phyloP scores from a whole-genome alignment of 768 basidiomycete genomes.

The Cytidiella melzeri region DNA sequence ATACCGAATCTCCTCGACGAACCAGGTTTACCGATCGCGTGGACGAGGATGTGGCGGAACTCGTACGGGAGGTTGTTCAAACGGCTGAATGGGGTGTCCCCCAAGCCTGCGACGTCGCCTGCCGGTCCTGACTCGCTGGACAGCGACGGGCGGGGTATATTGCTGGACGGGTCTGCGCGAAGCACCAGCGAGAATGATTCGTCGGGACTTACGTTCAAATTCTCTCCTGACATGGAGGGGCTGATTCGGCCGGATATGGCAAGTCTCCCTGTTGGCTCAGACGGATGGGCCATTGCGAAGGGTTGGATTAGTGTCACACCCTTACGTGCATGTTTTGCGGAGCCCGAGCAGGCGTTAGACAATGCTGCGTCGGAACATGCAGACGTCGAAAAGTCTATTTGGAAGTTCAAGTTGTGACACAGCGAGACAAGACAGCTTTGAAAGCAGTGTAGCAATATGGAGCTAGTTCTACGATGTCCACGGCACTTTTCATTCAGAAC shows the following conservation, averaged over 20 bases:
- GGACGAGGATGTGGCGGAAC: slow-evolving; percentile 85
- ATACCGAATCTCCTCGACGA: slow-evolving; percentile 55
- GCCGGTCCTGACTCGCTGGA: slow-evolving; percentile 40
- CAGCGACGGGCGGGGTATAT: slow-evolving; percentile 4
- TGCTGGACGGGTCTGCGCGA: neutral
- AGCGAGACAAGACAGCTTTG: too few species aligned
- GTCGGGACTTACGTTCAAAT: slow-evolving; percentile 61
- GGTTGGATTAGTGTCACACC: slow-evolving; percentile 77
- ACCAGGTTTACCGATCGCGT: slow-evolving; percentile 60
- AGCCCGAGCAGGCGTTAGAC: slow-evolving; percentile 35
- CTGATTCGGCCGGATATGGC: slow-evolving; percentile 57
- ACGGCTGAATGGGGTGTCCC: slow-evolving; percentile 24
- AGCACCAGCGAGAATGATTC: slow-evolving; percentile 11
- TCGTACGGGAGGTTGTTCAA: slow-evolving; percentile 80
- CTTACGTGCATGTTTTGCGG: slow-evolving; percentile 67
- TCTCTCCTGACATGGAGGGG: slow-evolving; percentile 62
- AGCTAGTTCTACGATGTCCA: too few species aligned
- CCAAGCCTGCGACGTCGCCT: slow-evolving; percentile 22
- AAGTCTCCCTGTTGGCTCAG: slow-evolving; percentile 67
- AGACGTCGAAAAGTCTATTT: slow-evolving; percentile 37
- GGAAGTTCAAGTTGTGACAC: slow-evolving; percentile 57
- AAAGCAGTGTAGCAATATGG: too few species aligned
- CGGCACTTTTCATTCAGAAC: too few species aligned
- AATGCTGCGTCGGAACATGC: slow-evolving; percentile 15
- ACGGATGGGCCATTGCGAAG: slow-evolving; percentile 72